Base-by-base conservation (phyloP, 1,284 basidiomycete species). In the Ustilago crameri region DNA sequence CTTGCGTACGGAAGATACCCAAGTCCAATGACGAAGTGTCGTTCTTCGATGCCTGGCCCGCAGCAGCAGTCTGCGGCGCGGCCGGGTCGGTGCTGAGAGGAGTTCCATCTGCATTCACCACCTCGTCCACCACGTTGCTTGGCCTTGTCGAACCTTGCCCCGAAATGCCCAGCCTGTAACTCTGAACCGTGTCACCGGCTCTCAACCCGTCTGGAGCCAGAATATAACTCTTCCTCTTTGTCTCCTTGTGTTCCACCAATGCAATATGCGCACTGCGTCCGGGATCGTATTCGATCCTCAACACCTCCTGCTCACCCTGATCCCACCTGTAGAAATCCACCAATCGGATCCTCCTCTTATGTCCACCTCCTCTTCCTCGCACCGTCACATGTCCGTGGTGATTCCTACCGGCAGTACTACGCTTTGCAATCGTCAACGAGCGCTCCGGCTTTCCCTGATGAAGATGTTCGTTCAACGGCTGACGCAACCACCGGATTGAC, bases 221-320 rank as follows among this genome's bases (percentile, higher is more conserved):
- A 78, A 98, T 95, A 84, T 98, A 98, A 79, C 89, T 91, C 58
- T 63, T 54, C 87, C 88, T 50, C 89, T 76, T 86, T 86, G 73
- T 87, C 85, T 65, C 58, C 83, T 5, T 87, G 88, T 76, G 86
- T 81, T 87, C 87, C 72, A 98, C 82, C 52, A 98, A 87, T 1
- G 95, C 95, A 79, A 98, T 95, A 84, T 98, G 96, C 3, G 92
- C 93, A 42, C 90, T 92, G 49, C 95, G 88, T 30, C 92, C 92
- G 0, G 95, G 95, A 86, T 98, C 95, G 83, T 97, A 98, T 85
- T 98, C 95, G 77, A 98, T 92, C 42, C 95, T 89, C 15, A 95
- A 87, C 42, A 98, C 94, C 73, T 93, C 90, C 82, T 93, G 92
- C 41, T 90, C 86, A 8, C 95, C 95, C 0, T 88, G 84, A 68